Evolutionary conservation across 352 stramenopile species (phyloP).

Genomic region (Phytophthora pisi): DNA sequence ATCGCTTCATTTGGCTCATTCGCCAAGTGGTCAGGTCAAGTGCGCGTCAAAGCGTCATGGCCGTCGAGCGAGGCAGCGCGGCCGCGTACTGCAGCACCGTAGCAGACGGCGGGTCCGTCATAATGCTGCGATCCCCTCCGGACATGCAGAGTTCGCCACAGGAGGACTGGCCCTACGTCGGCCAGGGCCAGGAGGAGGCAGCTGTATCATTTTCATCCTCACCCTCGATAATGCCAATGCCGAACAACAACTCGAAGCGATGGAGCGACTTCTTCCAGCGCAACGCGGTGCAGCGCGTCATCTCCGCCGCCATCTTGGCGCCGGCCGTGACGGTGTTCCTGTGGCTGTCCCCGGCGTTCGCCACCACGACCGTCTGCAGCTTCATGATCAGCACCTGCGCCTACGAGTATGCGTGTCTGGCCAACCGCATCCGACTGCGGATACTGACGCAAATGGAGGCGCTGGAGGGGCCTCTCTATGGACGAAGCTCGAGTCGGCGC

Average conservation of each 20-base stretch:
- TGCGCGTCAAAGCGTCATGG: slow-evolving; percentile 9
- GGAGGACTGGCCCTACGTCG: slow-evolving; percentile 18
- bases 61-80: slow-evolving; percentile 3
- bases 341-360: slow-evolving; percentile 66
- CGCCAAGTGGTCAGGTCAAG: slow-evolving; percentile 1
- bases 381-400: slow-evolving; percentile 61
- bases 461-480: slow-evolving; percentile 22
- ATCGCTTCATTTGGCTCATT: slow-evolving; percentile 8
- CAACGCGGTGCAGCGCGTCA: slow-evolving; percentile 66
- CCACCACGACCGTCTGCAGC: slow-evolving; percentile 64
- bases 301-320: slow-evolving; percentile 62
- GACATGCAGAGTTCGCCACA: slow-evolving; percentile 19
- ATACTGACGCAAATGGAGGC: slow-evolving; percentile 41
- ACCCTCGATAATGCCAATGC: background rate
- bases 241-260: background rate
- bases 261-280: slow-evolving; percentile 37
- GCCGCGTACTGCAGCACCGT: background rate
- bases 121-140: background rate
- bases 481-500: background rate
- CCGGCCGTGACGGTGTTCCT: slow-evolving; percentile 70
- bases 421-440: slow-evolving; percentile 63
- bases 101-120: background rate
- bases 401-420: slow-evolving; percentile 78
- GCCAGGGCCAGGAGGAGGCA: slow-evolving; percentile 2
- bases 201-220: background rate